These are phyloP conservation scores for Blastocystis sp. DNA, from an alignment of 352 stramenopile species.

Conservation along the genomic window DNA sequence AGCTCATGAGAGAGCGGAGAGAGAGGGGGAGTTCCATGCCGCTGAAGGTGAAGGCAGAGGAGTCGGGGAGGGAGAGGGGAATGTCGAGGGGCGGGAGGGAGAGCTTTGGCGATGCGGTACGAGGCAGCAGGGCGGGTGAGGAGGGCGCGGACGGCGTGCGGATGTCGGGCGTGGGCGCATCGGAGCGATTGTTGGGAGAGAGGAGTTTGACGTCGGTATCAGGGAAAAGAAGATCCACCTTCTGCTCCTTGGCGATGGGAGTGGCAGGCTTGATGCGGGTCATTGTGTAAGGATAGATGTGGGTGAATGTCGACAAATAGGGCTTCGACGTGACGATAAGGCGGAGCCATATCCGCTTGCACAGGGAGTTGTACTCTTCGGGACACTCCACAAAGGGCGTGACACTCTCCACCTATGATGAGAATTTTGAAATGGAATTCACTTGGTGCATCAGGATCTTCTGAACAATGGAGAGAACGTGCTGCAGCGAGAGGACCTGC, in stretches of 20 bases:
- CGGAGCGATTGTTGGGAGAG: background rate
- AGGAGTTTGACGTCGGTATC: background rate
- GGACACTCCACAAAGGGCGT: constrained; percentile 8
- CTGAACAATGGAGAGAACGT: constrained; percentile 47
- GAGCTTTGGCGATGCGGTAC: background rate
- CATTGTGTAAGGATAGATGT: constrained; percentile 57
- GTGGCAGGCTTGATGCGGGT: background rate
- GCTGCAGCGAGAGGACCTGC: constrained; percentile 15
- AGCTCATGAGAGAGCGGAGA: background rate
- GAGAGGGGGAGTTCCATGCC: constrained; percentile 30
- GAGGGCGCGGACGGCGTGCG: background rate
- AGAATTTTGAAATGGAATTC: background rate
- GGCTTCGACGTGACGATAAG: constrained; percentile 32
- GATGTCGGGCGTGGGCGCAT: background rate
- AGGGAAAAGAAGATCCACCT: background rate
- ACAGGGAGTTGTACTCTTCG: constrained; percentile 41
- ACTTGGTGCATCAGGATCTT: constrained; percentile 41
- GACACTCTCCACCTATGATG: constrained; percentile 1
- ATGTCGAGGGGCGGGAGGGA: background rate
- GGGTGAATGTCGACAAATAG: constrained; percentile 51
- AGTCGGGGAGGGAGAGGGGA: background rate
- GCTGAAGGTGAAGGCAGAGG: background rate
- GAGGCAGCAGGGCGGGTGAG: too few species aligned
- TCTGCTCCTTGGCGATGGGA: background rate
- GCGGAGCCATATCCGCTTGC: constrained; percentile 56